phyloP scores from a whole-genome alignment of 768 basidiomycete genomes.

The Mycena kentingensis region DNA sequence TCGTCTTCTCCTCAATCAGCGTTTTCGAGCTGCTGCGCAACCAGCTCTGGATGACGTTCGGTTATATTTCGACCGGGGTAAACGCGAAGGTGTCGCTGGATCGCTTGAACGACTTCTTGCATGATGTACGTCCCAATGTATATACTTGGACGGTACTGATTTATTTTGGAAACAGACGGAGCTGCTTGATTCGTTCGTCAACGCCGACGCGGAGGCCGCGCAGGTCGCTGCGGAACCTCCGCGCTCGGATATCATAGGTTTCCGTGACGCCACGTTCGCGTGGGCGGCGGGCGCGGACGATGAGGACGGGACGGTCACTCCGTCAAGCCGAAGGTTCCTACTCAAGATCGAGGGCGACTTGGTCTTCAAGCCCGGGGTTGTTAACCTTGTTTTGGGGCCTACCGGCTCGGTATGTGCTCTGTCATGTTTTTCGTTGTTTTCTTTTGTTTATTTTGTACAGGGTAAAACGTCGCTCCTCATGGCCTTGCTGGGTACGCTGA shows the following conservation, averaged over 20 bases:
- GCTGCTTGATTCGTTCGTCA: slow-evolving; percentile 43
- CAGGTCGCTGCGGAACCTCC: slow-evolving; percentile 12
- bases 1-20: slow-evolving; percentile 55
- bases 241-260: slow-evolving; percentile 43
- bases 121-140: slow-evolving; percentile 31
- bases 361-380: slow-evolving; percentile 50
- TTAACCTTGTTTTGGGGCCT: slow-evolving; percentile 63
- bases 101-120: slow-evolving; percentile 47
- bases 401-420: slow-evolving; percentile 42
- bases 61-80: slow-evolving; percentile 25
- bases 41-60: slow-evolving; percentile 45
- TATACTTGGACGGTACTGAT: neutral
- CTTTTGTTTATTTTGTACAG: neutral
- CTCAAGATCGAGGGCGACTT: slow-evolving; percentile 57
- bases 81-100: slow-evolving; percentile 67
- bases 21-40: slow-evolving; percentile 65
- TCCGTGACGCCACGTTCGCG: slow-evolving; percentile 54
- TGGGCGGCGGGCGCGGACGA: slow-evolving; percentile 55
- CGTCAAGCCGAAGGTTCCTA: slow-evolving; percentile 48
- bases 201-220: slow-evolving; percentile 25
- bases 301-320: slow-evolving; percentile 30
- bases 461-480: slow-evolving; percentile 70
- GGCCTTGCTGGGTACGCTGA: slow-evolving; percentile 50
- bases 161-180: slow-evolving; percentile 39
- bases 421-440: neutral